Percentiles rank a stretch among this genome's conserved stretches.
Evolutionary conservation across 2,329 filamentous ascomycete species (phyloP).

Genomic region (Elsinoe batatas): DNA sequence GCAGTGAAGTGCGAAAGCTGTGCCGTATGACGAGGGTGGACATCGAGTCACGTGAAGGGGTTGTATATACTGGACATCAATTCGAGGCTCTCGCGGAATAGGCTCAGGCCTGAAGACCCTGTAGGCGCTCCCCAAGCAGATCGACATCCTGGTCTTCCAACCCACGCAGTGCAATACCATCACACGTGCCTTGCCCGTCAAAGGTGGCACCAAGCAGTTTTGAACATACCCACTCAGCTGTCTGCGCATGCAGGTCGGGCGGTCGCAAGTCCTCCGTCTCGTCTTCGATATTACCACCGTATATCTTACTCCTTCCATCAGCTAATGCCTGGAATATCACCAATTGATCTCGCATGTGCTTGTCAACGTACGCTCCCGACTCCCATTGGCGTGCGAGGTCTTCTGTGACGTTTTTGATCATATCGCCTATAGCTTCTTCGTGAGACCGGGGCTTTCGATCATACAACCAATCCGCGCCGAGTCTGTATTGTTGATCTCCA

Average conservation of each 20-base stretch:
- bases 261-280: constrained; percentile 19
- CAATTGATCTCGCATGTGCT: constrained; percentile 48
- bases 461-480: constrained; percentile 45
- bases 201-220: constrained; percentile 32
- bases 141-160: background rate
- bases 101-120: background rate
- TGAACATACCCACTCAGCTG: constrained; percentile 36
- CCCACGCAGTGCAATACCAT: constrained; percentile 26
- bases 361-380: constrained; percentile 43
- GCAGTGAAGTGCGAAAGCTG: no score
- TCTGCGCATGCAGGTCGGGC: constrained; percentile 36
- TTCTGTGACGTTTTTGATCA: constrained; percentile 36
- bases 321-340: constrained; percentile 51
- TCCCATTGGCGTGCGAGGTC: constrained; percentile 38
- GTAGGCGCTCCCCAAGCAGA: background rate
- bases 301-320: constrained; percentile 30
- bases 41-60: no score
- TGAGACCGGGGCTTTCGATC: constrained; percentile 26
- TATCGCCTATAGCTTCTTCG: constrained; percentile 17
- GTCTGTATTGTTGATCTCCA: constrained; percentile 24
- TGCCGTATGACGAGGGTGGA: no score
- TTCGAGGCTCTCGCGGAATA: no score
- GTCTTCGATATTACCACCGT: constrained; percentile 15
- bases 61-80: no score
- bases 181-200: constrained; percentile 28